A percentile compares a stretch with the other conserved stretches of the same genome.
These are phyloP conservation scores for Theileria orientalis DNA, from an alignment of 169 alveolate species.

Conservation along the genomic window DNA sequence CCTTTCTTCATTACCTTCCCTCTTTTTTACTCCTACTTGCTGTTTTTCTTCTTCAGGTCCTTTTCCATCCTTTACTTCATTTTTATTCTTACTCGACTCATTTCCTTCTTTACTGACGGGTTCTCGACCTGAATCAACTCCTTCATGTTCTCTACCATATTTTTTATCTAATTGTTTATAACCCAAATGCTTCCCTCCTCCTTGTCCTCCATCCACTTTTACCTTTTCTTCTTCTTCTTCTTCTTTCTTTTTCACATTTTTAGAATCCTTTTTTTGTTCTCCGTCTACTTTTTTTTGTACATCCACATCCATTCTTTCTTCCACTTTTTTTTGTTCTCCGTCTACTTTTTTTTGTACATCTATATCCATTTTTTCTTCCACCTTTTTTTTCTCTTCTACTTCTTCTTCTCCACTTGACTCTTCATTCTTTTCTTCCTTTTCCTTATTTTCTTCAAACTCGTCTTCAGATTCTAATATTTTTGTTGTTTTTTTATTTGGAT, in stretches of 20 bases:
- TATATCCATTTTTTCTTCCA: not conserved
- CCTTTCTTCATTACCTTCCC: not conserved
- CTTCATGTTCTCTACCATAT: no score
- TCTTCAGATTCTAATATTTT: conserved; percentile 36
- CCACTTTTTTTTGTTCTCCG: not conserved
- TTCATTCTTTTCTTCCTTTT: conserved; percentile 22
- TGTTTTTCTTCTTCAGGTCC: conserved; percentile 14
- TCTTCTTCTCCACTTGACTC: not conserved
- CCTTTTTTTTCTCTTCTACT: not conserved
- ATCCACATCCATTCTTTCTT: no score
- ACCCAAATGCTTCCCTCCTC: no score
- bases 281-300: no score
- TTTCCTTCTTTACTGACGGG: no score
- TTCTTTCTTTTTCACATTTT: no score
- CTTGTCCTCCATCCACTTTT: no score
- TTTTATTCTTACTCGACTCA: not conserved
- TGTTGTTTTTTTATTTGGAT: conserved; percentile 8
- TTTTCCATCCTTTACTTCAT: conserved; percentile 12
- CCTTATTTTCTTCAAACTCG: conserved; percentile 9
- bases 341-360: conserved; percentile 5
- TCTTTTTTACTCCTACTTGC: not conserved
- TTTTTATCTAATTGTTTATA: no score
- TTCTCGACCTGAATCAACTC: no score
- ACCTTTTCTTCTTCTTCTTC: no score
- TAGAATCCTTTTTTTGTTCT: no score